Evolutionary conservation across 306 rosid species (phyloP), one percentile per base, ranked within the genome.

Genomic region (Hippophae rhamnoides): DNA sequence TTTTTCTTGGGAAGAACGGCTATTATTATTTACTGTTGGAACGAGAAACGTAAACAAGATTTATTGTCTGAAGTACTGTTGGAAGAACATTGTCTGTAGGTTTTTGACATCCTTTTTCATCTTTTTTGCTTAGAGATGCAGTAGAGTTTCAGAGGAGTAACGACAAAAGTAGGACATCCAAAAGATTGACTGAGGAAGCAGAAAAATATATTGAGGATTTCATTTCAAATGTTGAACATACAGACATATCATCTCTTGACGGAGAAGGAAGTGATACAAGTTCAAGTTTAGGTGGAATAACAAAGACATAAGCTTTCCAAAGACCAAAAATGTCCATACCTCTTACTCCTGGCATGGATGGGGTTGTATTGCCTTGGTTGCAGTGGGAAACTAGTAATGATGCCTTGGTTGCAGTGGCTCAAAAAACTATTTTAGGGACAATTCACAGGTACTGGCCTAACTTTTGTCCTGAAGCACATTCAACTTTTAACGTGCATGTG

Each of bases 201-300:
- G 97, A 80, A 79, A 82, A 70, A 70, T 86, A 86, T 65, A 84
- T 93, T 13, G 99, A 93, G 80, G 97, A 93, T 76, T 93, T 89
- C 72, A 86, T 93, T 77, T 93, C 94, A 63, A 93, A 79, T 69
- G 77, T 93, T 60, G 99, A 93, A 84, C 97, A 93, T 63, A 86
- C 97, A 1, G 99, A 93, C 57, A 84, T 93, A 73, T 93, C 97
- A 1, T 93, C 95, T 10, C 61, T 93, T 41, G 99, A 93, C 43
- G 99, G 97, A 47, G 97, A 93, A 77, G 82, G 97, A 65, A 93
- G 99, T 18, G 99, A 93, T 64, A 75, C 99, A 53, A 93, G 90
- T 70, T 89, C 99, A 10, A 84, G 95, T 58, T 49, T 93, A 51
- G 95, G 97, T 49, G 97, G 89, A 51, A 70, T 80, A 48, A 57